Percentiles rank a stretch among this genome's conserved stretches.
Evolutionary conservation across 1,139 yeast species (phyloP).

Genomic region (Protomyces lactucae-debilis): DNA sequence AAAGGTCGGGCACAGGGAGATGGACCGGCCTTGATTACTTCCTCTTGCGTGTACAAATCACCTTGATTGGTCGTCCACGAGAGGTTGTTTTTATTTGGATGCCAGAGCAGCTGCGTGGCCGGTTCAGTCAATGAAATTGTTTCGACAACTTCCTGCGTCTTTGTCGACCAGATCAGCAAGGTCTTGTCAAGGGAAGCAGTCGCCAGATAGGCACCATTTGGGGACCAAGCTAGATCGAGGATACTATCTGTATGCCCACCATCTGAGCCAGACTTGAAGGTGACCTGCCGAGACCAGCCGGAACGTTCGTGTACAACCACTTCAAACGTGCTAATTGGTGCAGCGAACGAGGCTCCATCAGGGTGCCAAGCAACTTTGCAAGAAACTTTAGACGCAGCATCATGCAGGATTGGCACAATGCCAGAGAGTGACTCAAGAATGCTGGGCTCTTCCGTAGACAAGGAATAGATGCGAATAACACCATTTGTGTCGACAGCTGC

Average conservation of each 20-base stretch:
- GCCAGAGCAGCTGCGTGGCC: slow-evolving; percentile 38
- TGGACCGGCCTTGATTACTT: slow-evolving; percentile 28
- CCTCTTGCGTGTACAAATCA: slow-evolving; percentile 36
- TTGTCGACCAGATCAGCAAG: slow-evolving; percentile 54
- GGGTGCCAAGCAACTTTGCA: slow-evolving; percentile 57
- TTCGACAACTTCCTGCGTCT: slow-evolving; percentile 32
- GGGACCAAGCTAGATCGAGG: slow-evolving; percentile 55
- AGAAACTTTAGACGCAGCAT: slow-evolving; percentile 43
- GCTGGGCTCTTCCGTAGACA: slow-evolving; percentile 45
- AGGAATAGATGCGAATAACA: slow-evolving; percentile 57
- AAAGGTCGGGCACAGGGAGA: slow-evolving; percentile 29
- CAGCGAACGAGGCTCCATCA: slow-evolving; percentile 58
- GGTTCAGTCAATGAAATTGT: slow-evolving; percentile 30
- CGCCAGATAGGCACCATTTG: slow-evolving; percentile 57
- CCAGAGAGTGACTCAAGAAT: slow-evolving; percentile 46
- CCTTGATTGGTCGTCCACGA: slow-evolving; percentile 40
- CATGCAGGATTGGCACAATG: slow-evolving; percentile 37
- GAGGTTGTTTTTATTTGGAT: slow-evolving; percentile 39
- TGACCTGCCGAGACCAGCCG: slow-evolving; percentile 32
- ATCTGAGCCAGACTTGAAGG: slow-evolving; percentile 6
- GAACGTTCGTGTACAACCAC: slow-evolving; percentile 39
- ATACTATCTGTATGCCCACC: slow-evolving; percentile 43
- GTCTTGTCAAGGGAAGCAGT: slow-evolving; percentile 47
- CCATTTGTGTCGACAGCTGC: slow-evolving; percentile 68
- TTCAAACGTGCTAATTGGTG: slow-evolving; percentile 46